These are phyloP conservation scores for Corinectria fuckeliana DNA, from an alignment of 2,329 filamentous ascomycete species.

Conservation along the genomic window DNA sequence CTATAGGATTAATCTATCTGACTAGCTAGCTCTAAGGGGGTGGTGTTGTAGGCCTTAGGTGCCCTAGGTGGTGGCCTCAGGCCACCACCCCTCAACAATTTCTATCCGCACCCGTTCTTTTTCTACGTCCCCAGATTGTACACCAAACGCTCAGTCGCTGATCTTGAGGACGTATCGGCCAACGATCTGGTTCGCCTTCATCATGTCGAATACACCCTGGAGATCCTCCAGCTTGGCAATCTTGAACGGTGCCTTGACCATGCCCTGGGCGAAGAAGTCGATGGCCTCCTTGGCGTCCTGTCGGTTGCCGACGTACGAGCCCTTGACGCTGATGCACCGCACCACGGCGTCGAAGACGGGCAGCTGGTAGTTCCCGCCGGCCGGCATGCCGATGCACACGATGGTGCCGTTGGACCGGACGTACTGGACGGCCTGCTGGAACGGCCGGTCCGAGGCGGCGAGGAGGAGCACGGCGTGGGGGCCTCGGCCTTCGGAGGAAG, in stretches of 20 bases:
- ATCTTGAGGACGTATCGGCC: conserved; percentile 17
- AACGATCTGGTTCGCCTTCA: conserved; percentile 12
- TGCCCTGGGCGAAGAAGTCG: conserved; percentile 10
- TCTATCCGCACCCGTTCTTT: not conserved
- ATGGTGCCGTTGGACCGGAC: conserved; percentile 11
- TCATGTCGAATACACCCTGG: conserved; percentile 9
- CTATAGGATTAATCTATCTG: too few species aligned
- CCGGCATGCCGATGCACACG: conserved; percentile 17
- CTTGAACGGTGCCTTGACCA: conserved; percentile 14
- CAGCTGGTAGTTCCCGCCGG: conserved; percentile 12
- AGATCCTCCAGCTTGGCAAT: conserved; percentile 7
- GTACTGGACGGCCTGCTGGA: conserved; percentile 17
- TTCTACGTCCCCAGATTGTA: too few species aligned
- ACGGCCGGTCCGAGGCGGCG: conserved; percentile 7
- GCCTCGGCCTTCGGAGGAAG: conserved; percentile 1
- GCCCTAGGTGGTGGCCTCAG: too few species aligned
- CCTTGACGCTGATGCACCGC: conserved; percentile 15
- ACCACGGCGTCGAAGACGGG: conserved; percentile 16
- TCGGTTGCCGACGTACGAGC: conserved; percentile 15
- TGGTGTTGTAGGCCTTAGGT: too few species aligned
- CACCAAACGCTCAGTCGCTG: not conserved
- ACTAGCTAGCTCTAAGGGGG: too few species aligned
- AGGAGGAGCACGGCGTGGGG: conserved; percentile 16
- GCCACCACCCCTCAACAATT: too few species aligned
- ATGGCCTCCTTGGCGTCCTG: conserved; percentile 12